These are phyloP conservation scores for Carex cristatella DNA, from an alignment of 176 grass and related monocot genomes.

Conservation along the genomic window DNA sequence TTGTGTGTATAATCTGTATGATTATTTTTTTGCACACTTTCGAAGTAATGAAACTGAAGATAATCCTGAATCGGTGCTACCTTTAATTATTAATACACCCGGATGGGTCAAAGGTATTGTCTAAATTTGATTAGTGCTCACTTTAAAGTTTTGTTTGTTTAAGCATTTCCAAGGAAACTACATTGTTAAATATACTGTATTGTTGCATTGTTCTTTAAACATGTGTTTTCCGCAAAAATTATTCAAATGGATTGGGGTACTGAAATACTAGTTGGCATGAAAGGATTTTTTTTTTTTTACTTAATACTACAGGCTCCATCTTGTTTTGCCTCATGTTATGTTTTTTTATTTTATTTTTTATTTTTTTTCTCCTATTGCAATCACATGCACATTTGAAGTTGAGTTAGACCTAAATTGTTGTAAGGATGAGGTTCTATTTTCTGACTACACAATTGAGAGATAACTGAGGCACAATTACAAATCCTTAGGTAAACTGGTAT, in stretches of 20 bases:
- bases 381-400: not conserved
- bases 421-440: not conserved
- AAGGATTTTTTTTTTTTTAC: not conserved
- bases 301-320: not conserved
- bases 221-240: not conserved
- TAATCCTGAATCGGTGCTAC: constrained; percentile 16
- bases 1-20: constrained; percentile 56
- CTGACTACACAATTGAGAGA: not conserved
- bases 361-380: not conserved
- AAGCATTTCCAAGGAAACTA: not conserved
- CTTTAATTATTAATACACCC: constrained; percentile 28
- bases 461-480: not conserved
- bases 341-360: not conserved
- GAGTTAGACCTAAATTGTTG: not conserved
- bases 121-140: not conserved
- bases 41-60: constrained; percentile 7
- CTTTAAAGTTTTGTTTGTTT: constrained; percentile 10
- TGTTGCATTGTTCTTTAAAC: not conserved
- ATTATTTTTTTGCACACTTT: constrained; percentile 53
- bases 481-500: not conserved
- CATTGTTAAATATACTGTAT: not conserved
- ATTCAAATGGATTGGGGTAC: not conserved
- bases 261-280: not conserved
- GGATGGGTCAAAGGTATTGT: constrained; percentile 85
- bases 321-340: not conserved